These are phyloP conservation scores for Rhizodiscina lignyota DNA, from an alignment of 495 filamentous ascomycete genomes.

Conservation along the genomic window DNA sequence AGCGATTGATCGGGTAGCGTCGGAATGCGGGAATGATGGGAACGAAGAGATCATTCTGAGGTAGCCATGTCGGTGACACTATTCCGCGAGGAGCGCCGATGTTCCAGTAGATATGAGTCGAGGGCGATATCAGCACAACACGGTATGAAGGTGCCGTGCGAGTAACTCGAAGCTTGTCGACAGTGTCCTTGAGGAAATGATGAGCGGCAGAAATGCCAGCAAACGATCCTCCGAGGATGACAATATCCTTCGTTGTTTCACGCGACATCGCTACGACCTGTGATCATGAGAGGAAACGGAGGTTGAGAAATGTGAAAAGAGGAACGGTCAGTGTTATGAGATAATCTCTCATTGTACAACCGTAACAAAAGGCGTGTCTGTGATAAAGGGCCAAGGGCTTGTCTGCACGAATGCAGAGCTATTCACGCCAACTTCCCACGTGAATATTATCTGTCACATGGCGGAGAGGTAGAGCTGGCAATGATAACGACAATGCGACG, in stretches of 20 bases:
- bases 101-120: slow-evolving; percentile 12
- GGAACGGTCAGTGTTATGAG: no score
- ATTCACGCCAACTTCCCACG: no score
- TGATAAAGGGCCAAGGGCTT: no score
- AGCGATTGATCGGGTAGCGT: slow-evolving; percentile 4
- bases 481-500: no score
- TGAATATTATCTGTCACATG: no score
- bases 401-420: no score
- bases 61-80: slow-evolving; percentile 5
- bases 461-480: no score
- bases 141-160: slow-evolving; percentile 5
- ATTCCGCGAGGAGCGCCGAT: slow-evolving; percentile 10
- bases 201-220: slow-evolving; percentile 10
- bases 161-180: slow-evolving; percentile 3
- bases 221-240: slow-evolving; percentile 10
- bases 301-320: no score
- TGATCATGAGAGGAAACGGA: no score
- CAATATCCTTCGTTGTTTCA: slow-evolving; percentile 8
- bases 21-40: slow-evolving; percentile 6
- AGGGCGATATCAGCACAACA: slow-evolving; percentile 9
- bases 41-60: slow-evolving; percentile 4
- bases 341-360: no score
- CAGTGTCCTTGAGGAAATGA: slow-evolving; percentile 7
- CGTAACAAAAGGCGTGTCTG: no score
- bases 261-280: no score